Percentiles rank a stretch among this genome's conserved stretches.
Evolutionary conservation across 1,284 basidiomycete species (phyloP).

Genomic region (Trametes versicolor): DNA sequence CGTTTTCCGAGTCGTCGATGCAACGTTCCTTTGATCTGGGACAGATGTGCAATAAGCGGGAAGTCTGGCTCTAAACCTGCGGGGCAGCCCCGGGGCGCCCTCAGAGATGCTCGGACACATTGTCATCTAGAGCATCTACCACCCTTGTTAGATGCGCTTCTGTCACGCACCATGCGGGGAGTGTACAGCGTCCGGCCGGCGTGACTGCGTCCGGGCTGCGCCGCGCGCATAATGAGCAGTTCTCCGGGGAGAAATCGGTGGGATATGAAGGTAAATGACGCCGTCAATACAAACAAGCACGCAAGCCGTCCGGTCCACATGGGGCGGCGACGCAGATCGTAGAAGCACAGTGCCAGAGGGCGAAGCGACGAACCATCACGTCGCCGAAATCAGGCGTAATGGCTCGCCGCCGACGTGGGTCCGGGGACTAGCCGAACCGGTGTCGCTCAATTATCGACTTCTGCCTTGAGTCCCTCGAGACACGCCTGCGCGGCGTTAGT

Average conservation of each 20-base stretch:
- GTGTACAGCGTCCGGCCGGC: neutral
- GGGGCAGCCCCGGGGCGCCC: neutral
- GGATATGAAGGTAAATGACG: conserved; percentile 4
- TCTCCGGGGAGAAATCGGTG: conserved; percentile 20
- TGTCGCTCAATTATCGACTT: conserved; percentile 80
- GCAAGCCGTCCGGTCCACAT: conserved; percentile 12
- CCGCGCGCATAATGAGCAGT: neutral
- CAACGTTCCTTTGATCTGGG: neutral
- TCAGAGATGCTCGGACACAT: neutral
- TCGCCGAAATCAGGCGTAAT: conserved; percentile 16
- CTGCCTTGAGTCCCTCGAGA: conserved; percentile 68
- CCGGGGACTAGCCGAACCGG: conserved; percentile 59
- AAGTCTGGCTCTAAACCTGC: neutral
- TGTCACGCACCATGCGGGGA: neutral
- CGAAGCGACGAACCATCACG: conserved; percentile 24
- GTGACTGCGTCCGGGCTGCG: neutral
- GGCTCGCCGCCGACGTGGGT: conserved; percentile 27
- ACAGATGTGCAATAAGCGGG: neutral
- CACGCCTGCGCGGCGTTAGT: conserved; percentile 53
- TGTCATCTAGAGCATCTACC: conserved; percentile 10
- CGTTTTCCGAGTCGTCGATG: neutral
- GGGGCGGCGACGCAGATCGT: neutral
- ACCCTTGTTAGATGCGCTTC: conserved; percentile 1
- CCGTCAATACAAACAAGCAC: conserved; percentile 17
- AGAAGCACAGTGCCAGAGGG: neutral